Conservation (phyloP, 2,329 filamentous ascomycete species). For the Tolypocladium album region DNA sequence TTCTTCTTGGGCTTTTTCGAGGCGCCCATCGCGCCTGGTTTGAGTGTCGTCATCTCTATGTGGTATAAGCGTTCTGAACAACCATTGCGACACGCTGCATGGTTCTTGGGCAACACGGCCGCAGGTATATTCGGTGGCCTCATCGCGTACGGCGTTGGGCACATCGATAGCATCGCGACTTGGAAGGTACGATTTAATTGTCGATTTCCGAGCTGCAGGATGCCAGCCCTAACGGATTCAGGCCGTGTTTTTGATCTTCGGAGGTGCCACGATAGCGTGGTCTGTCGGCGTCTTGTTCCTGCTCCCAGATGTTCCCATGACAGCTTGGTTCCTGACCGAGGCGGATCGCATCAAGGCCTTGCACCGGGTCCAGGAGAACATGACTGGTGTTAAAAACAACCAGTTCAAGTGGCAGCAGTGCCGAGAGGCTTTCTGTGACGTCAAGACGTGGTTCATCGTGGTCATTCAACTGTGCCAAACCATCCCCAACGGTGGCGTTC, state of each 20-base stretch:
- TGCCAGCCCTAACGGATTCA: neutral
- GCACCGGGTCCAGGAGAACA: constrained; percentile 19
- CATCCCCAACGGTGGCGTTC: constrained; percentile 19
- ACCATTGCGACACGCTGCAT: constrained; percentile 18
- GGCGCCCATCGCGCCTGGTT: constrained; percentile 17
- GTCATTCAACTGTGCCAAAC: constrained; percentile 12
- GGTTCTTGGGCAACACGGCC: constrained; percentile 21
- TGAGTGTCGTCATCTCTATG: constrained; percentile 19
- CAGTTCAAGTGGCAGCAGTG: constrained; percentile 12
- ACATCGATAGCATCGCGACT: constrained; percentile 8
- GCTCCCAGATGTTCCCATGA: constrained; percentile 12
- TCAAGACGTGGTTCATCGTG: constrained; percentile 15
- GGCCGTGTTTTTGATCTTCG: constrained; percentile 14
- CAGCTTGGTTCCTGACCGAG: constrained; percentile 15
- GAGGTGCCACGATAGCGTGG: constrained; percentile 11
- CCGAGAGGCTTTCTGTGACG: constrained; percentile 12
- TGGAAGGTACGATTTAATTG: constrained; percentile 13
- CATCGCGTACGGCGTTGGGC: constrained; percentile 18
- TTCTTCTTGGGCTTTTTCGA: constrained; percentile 23
- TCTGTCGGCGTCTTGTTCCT: constrained; percentile 8
- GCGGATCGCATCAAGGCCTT: constrained; percentile 18
- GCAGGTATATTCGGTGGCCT: constrained; percentile 17
- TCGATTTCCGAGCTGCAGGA: neutral
- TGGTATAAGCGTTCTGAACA: constrained; percentile 21
- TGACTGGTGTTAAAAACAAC: constrained; percentile 22